A percentile compares a stretch with the other conserved stretches of the same genome.
These are phyloP conservation scores for Musa schizocarpa DNA, from an alignment of 176 grass and related monocot genomes.

Conservation along the genomic window DNA sequence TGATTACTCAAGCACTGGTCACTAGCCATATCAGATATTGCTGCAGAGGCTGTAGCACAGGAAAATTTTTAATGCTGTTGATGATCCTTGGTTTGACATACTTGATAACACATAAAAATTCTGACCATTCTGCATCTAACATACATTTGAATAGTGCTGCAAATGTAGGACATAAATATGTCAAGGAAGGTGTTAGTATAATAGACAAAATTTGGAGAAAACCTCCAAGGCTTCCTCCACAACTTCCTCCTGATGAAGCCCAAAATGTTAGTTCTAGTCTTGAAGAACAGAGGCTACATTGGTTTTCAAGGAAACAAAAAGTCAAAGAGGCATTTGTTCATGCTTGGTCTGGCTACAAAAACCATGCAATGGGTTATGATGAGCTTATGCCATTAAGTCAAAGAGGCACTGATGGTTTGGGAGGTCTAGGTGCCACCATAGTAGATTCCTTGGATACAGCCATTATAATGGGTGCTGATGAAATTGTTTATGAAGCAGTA, in stretches of 20 bases:
- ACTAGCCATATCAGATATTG: slow-evolving; percentile 31
- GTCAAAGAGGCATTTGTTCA: slow-evolving; percentile 89
- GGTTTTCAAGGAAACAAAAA: slow-evolving; percentile 65
- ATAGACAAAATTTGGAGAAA: slow-evolving; percentile 62
- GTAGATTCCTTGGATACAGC: slow-evolving; percentile 92
- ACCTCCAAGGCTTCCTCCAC: slow-evolving; percentile 63
- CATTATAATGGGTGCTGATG: slow-evolving; percentile 87
- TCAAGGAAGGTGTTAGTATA: slow-evolving; percentile 32
- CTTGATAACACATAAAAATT: slow-evolving; percentile 46
- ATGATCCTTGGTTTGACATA: slow-evolving; percentile 61
- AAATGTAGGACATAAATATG: slow-evolving; percentile 22
- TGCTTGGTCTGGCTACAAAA: slow-evolving; percentile 89
- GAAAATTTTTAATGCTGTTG: slow-evolving; percentile 78
- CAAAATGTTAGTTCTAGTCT: slow-evolving; percentile 45
- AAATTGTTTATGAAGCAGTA: slow-evolving; percentile 70
- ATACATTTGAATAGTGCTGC: slow-evolving; percentile 27
- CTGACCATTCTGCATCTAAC: slow-evolving; percentile 32
- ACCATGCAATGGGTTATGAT: slow-evolving; percentile 83
- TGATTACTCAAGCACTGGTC: slow-evolving; percentile 37
- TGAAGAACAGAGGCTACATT: slow-evolving; percentile 29
- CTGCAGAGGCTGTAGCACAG: slow-evolving; percentile 63
- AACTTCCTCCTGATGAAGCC: slow-evolving; percentile 68
- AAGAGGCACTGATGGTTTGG: slow-evolving; percentile 78
- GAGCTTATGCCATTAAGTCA: slow-evolving; percentile 86
- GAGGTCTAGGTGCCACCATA: slow-evolving; percentile 82